These are phyloP conservation scores for Schizophyllum commune DNA, from an alignment of 1,284 basidiomycete genomes.

Conservation along the genomic window DNA sequence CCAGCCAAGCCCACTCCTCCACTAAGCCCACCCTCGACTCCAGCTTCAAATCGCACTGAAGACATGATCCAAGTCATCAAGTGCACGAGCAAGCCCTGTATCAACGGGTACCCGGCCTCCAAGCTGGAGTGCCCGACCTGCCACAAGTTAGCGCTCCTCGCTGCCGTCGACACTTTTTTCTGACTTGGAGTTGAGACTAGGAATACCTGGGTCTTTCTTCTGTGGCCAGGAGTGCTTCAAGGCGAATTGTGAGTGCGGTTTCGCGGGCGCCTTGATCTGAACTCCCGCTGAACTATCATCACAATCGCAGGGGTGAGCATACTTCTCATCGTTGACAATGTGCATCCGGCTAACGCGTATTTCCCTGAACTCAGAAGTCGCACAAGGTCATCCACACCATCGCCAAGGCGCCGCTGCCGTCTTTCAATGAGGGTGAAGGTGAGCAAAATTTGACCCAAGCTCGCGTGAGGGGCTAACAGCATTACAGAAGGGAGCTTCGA, in stretches of 20 bases:
- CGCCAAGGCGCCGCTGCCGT: slow-evolving; percentile 29
- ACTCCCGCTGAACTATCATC: background rate
- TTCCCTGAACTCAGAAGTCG: slow-evolving; percentile 45
- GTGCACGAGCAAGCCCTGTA: slow-evolving; percentile 64
- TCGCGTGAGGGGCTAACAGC: too few species aligned
- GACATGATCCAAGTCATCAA: background rate
- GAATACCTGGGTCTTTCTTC: slow-evolving; percentile 74
- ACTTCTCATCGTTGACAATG: background rate
- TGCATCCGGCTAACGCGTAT: too few species aligned
- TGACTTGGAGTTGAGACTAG: slow-evolving; percentile 40
- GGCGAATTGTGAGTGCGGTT: slow-evolving; percentile 53
- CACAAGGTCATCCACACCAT: slow-evolving; percentile 70
- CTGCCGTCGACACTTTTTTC: background rate
- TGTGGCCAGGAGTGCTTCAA: slow-evolving; percentile 86
- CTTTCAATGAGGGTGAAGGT: slow-evolving; percentile 23
- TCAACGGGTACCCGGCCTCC: slow-evolving; percentile 68
- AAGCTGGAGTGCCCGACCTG: slow-evolving; percentile 75
- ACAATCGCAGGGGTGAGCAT: slow-evolving; percentile 35
- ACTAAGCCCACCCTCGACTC: too few species aligned
- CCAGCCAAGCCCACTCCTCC: too few species aligned
- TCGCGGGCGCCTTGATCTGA: background rate
- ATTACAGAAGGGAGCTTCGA: slow-evolving; percentile 60
- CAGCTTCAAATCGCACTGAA: too few species aligned
- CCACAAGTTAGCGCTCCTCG: slow-evolving; percentile 46
- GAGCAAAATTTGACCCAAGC: background rate